Evolutionary conservation across 2,329 filamentous ascomycete species (phyloP).

Genomic region (Diplodia mutila): DNA sequence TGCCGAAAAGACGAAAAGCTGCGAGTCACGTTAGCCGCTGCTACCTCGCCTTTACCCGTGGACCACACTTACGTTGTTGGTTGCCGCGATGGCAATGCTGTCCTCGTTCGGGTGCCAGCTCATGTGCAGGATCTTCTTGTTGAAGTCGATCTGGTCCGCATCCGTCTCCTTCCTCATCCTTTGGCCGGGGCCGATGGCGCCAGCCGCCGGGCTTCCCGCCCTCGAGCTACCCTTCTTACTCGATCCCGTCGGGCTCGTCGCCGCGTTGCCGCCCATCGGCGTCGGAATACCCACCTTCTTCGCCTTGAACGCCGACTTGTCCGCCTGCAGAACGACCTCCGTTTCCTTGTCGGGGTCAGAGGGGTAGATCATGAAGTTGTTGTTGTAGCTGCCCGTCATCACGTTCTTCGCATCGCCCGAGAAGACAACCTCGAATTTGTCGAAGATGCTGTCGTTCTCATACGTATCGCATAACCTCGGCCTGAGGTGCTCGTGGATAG

Average conservation of each 20-base stretch:
- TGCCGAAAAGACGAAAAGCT: slow-evolving; percentile 61
- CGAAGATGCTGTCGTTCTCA: slow-evolving; percentile 99
- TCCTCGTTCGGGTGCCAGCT: slow-evolving; percentile 99
- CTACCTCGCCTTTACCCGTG: background rate
- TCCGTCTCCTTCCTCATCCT: slow-evolving; percentile 99
- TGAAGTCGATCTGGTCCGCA: slow-evolving; percentile 99
- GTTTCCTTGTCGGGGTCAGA: slow-evolving; percentile 95
- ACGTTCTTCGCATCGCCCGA: slow-evolving; percentile 98
- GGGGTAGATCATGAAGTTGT: slow-evolving; percentile 99
- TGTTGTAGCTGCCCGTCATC: slow-evolving; percentile 99
- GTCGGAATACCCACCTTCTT: slow-evolving; percentile 99
- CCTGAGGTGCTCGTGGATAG: slow-evolving; percentile 95
- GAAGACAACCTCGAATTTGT: slow-evolving; percentile 99
- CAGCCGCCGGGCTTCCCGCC: slow-evolving; percentile 82
- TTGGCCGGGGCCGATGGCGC: slow-evolving; percentile 73
- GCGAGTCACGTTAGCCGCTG: slow-evolving; percentile 26
- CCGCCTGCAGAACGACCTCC: slow-evolving; percentile 94
- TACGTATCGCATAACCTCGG: slow-evolving; percentile 96
- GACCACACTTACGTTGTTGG: slow-evolving; percentile 86
- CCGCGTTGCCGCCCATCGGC: slow-evolving; percentile 74
- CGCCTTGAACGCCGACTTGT: slow-evolving; percentile 99
- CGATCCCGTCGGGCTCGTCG: slow-evolving; percentile 74
- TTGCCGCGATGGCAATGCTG: slow-evolving; percentile 98
- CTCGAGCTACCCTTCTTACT: slow-evolving; percentile 87
- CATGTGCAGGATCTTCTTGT: slow-evolving; percentile 99